These are phyloP conservation scores for Rhodamnia rubescens DNA, from an alignment of 345 rosid genomes.

Conservation along the genomic window DNA sequence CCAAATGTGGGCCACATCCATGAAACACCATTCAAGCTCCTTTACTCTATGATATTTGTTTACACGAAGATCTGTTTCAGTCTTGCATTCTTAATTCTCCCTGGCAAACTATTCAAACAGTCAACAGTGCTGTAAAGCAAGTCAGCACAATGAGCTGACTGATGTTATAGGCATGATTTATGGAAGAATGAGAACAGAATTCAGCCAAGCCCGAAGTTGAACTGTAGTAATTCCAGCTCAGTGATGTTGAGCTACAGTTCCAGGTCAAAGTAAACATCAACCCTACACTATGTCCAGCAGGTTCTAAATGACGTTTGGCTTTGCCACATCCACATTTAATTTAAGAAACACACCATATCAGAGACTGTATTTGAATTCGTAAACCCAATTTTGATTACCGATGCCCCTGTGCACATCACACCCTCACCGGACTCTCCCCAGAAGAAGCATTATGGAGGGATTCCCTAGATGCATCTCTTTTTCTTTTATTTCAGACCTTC, in stretches of 20 bases:
- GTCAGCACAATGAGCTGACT: neutral
- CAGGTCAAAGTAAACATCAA: neutral
- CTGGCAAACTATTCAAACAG: neutral
- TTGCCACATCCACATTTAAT: neutral
- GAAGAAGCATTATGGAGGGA: neutral
- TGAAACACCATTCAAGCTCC: neutral
- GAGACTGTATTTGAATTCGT: neutral
- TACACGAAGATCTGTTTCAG: neutral
- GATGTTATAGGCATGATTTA: neutral
- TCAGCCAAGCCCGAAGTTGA: neutral
- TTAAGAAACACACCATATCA: neutral
- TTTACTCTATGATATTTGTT: neutral
- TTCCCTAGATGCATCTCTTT: neutral
- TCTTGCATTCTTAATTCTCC: neutral
- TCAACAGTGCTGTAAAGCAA: neutral
- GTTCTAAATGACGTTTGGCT: neutral
- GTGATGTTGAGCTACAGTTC: neutral
- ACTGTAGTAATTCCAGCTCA: neutral
- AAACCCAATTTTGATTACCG: neutral
- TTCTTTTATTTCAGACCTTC: neutral
- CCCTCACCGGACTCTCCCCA: neutral
- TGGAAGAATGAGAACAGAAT: neutral
- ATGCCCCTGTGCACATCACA: neutral
- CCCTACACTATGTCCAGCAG: neutral
- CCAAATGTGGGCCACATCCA: neutral